Base-by-base conservation (phyloP, 169 alveolate genomes). In the Babesia caballi region DNA sequence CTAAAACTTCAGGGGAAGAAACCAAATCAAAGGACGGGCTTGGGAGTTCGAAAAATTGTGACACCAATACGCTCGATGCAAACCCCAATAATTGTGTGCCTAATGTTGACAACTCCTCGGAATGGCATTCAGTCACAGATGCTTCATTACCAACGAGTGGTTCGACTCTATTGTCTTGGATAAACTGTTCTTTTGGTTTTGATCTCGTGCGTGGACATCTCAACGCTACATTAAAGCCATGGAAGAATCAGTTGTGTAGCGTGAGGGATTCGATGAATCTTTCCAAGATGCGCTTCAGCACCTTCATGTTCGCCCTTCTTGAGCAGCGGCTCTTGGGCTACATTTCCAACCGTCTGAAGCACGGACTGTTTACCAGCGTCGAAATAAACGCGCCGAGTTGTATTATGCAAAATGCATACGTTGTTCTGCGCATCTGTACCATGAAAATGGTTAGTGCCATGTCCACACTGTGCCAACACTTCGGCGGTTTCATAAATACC, bases 321-420 rank as follows among this genome's bases (percentile, higher is more conserved):
- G 84, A 70, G 66, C 84, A 81, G 59, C 57, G 88, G 1, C 42
- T 81, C 14, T 32, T 70, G 25, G 88, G 88, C 23, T 81, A 72
- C 36, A 40, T 81, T 35, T 36, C 77, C 23, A 81, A 81, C 60
- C 70, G 76, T 28, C 52, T 81, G 36, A n/a, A 38, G 9, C 88
- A 81, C 50, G 76, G 76, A 17, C 36, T 72, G 14, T 81, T 66
- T 47, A 70, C 88, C 14, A 60, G 74, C 49, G 32, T 56, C 21
- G 46, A 44, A 25, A 41, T 81, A 17, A 81, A 81, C 15, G 30
- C 74, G 12, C 61, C 49, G 35, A 46, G 36, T 38, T 81, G 84
- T 32, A 74, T 81, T 0, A 12, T 81, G 35, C 66, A 71, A 28
- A 81, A 81, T 56, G 9, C 84, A 3, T 81, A 81, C 27, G 38